Conservation (phyloP, 176 grass and related monocot species). For the Musa troglodytarum region DNA sequence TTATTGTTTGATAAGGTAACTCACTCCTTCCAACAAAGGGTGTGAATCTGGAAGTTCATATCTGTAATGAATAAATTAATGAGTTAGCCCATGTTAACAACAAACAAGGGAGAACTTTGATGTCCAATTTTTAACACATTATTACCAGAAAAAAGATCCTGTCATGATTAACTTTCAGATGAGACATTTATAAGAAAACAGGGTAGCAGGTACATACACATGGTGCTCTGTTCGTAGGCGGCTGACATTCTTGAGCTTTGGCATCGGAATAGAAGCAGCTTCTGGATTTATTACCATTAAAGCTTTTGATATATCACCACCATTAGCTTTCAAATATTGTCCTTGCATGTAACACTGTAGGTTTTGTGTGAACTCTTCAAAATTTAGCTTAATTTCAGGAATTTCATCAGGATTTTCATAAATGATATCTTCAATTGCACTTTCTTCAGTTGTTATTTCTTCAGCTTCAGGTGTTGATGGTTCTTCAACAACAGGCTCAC, state of each 20-base stretch:
- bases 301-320: conserved; percentile 76
- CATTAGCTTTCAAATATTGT: conserved; percentile 41
- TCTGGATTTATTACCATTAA: conserved; percentile 56
- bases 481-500: conserved; percentile 87
- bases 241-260: conserved; percentile 72
- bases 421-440: conserved; percentile 60
- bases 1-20: conserved; percentile 12
- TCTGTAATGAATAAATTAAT: conserved; percentile 27
- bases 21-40: conserved; percentile 55
- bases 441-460: conserved; percentile 27
- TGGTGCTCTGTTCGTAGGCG: conserved; percentile 82
- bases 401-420: conserved; percentile 67
- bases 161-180: neutral
- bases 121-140: neutral
- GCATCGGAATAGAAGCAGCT: conserved; percentile 78
- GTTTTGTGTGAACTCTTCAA: conserved; percentile 67
- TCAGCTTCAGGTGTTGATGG: conserved; percentile 64
- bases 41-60: conserved; percentile 94
- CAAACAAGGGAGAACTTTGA: too few relatives aligned
- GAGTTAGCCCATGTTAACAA: neutral
- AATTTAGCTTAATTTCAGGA: conserved; percentile 77
- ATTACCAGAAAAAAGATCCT: neutral
- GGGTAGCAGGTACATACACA: conserved; percentile 44
- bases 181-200: neutral
- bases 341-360: conserved; percentile 60